These are phyloP conservation scores for Aspergillus quadrilineatus DNA, from an alignment of 2,329 filamentous ascomycete species.

Conservation along the genomic window DNA sequence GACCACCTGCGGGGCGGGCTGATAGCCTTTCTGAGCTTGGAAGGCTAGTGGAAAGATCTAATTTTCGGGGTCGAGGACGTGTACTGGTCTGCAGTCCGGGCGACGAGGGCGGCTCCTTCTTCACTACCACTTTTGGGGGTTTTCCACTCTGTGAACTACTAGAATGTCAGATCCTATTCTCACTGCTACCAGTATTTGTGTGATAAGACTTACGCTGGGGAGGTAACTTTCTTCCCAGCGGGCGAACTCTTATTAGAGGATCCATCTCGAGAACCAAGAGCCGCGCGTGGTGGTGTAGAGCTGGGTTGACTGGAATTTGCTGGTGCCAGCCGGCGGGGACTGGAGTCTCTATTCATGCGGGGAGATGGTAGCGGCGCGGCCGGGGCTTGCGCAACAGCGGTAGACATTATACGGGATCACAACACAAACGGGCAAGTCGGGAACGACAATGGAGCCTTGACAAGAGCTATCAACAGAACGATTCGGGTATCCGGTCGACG, in stretches of 20 bases:
- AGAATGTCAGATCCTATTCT: constrained; percentile 18
- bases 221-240: constrained; percentile 38
- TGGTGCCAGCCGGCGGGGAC: constrained; percentile 45
- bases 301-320: constrained; percentile 34
- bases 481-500: constrained; percentile 3
- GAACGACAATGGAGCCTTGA: background rate
- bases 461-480: background rate
- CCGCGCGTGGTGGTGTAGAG: constrained; percentile 35
- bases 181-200: background rate
- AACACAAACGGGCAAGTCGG: background rate
- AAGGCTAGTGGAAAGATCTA: constrained; percentile 47
- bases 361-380: constrained; percentile 45
- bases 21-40: constrained; percentile 51
- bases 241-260: constrained; percentile 33
- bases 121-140: constrained; percentile 82
- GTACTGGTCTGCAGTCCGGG: constrained; percentile 70
- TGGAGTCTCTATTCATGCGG: constrained; percentile 45
- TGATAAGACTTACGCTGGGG: constrained; percentile 49
- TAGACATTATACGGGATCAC: constrained; percentile 42
- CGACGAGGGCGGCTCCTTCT: constrained; percentile 86
- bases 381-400: constrained; percentile 48
- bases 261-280: constrained; percentile 35
- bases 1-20: constrained; percentile 65
- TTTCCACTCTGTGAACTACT: constrained; percentile 45
- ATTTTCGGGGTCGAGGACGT: constrained; percentile 46